Evolutionary conservation across 2,329 filamentous ascomycete genomes (phyloP), one percentile per base, ranked within the genome.

Genomic region (Venturia carpophila): DNA sequence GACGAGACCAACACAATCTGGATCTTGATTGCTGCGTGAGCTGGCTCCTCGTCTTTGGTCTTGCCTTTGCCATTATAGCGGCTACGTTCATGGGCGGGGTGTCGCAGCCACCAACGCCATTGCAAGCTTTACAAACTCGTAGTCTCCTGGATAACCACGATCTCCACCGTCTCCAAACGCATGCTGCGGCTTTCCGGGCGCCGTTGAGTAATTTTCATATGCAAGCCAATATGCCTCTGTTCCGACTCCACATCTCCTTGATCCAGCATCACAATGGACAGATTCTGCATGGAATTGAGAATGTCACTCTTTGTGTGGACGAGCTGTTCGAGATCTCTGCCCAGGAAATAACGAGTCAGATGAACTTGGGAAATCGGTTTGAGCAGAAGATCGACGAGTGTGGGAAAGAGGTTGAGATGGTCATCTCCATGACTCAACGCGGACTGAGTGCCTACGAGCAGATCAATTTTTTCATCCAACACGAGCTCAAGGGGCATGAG

Each of bases 71-170:
- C 13, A 49, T 9, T 27, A n/a, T 49, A 9, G 21, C 47, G 21
- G 21, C 47, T 49, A 7, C 27, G 5, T 49, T 49, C 21, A 27
- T 10, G 47, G 4, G 47, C 24, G 9, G n/a, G 47, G 47, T 21
- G 47, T 21, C 47, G 47, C 47, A 27, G 11, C 21, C 47, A 15
- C 19, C 52, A 37, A 56, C 52, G 13, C 52, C 52, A 5, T 19
- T 56, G 27, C 13, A 34, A 24, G 6, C 15, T 56, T 7, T 56
- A 4, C 27, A 56, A 56, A 7, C 5, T 1, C 52, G 52, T 9
- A 56, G 52, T 56, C 52, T 56, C 5, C 30, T 56, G 17, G 52
- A 56, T 37, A 56, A 56, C 30, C 30, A 56, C n/a, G 17, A 37
- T 37, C 15, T 56, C 3, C 13, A 37, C 34, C 27, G 19, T 37